Evolutionary conservation across 805 yeast genomes (phyloP).

Genomic region (Lipomyces sp.): DNA sequence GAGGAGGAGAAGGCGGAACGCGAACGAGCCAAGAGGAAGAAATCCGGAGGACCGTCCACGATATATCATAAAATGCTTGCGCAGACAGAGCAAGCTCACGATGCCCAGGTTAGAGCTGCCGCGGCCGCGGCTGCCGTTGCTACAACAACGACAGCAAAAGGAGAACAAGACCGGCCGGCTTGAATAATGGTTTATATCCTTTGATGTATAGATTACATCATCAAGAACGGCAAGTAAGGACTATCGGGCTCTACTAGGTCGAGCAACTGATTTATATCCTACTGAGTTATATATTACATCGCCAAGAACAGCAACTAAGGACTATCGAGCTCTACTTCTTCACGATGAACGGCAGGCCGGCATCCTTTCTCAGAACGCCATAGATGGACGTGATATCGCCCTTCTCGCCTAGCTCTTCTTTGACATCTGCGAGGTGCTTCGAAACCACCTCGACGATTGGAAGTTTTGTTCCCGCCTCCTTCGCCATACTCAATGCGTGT

Average conservation of each 20-base stretch:
- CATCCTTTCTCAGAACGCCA: slow-evolving; percentile 32
- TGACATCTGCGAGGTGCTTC: slow-evolving; percentile 26
- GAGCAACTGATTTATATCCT: too few relatives aligned
- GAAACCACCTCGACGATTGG: slow-evolving; percentile 31
- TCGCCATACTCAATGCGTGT: slow-evolving; percentile 33
- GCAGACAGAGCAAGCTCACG: slow-evolving; percentile 14
- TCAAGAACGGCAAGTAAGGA: too few relatives aligned
- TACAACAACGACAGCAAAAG: background rate
- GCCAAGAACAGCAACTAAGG: too few relatives aligned
- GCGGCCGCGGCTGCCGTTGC: slow-evolving; percentile 25
- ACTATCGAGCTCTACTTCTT: too few relatives aligned
- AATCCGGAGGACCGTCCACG: slow-evolving; percentile 6
- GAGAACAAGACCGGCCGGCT: too few relatives aligned
- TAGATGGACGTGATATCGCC: slow-evolving; percentile 34
- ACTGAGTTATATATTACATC: too few relatives aligned
- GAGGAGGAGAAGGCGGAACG: slow-evolving; percentile 20
- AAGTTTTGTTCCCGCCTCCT: slow-evolving; percentile 23
- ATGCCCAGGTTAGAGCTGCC: slow-evolving; percentile 20
- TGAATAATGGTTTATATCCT: too few relatives aligned
- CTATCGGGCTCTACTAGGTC: too few relatives aligned
- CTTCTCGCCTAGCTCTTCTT: slow-evolving; percentile 25
- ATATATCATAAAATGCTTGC: slow-evolving; percentile 23
- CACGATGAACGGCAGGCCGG: slow-evolving; percentile 35
- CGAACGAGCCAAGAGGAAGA: slow-evolving; percentile 4
- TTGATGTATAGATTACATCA: too few relatives aligned